phyloP scores from a whole-genome alignment of 139 green algal species.

The Tetradesmus lagerheimii region DNA sequence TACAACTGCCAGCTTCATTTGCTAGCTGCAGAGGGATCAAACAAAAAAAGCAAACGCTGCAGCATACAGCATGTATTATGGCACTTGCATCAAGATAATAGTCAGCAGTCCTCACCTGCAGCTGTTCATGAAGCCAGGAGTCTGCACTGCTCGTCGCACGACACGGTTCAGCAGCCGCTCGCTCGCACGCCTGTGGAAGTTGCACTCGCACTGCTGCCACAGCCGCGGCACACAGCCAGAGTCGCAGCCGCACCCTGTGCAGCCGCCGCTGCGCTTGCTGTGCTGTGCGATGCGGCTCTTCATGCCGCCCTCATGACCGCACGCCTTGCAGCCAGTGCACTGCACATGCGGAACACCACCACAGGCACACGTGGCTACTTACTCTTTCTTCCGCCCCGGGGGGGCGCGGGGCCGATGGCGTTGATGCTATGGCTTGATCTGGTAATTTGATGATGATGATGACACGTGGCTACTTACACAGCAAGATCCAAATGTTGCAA shows the following conservation, averaged over 20 bases:
- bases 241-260: slow-evolving; percentile 39
- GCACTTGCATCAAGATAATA: neutral
- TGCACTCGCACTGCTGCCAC: slow-evolving; percentile 32
- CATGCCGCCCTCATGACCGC: slow-evolving; percentile 45
- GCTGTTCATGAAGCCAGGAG: slow-evolving; percentile 47
- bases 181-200: slow-evolving; percentile 39
- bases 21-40: too few relatives aligned
- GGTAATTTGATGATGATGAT: too few relatives aligned
- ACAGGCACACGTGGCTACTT: neutral
- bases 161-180: slow-evolving; percentile 49
- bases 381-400: too few relatives aligned
- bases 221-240: neutral
- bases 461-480: too few relatives aligned
- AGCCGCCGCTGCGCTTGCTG: slow-evolving; percentile 35
- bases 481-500: too few relatives aligned
- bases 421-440: too few relatives aligned
- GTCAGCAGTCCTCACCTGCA: slow-evolving; percentile 42
- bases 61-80: neutral
- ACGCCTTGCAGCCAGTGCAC: slow-evolving; percentile 62
- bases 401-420: too few relatives aligned
- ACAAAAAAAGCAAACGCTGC: too few relatives aligned
- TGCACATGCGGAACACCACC: neutral
- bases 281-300: slow-evolving; percentile 28
- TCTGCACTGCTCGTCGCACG: slow-evolving; percentile 38
- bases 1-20: neutral